A percentile compares a stretch with the other conserved stretches of the same genome.
These are phyloP conservation scores for Globisporangium nunn DNA, from an alignment of 352 stramenopile species.

Conservation along the genomic window DNA sequence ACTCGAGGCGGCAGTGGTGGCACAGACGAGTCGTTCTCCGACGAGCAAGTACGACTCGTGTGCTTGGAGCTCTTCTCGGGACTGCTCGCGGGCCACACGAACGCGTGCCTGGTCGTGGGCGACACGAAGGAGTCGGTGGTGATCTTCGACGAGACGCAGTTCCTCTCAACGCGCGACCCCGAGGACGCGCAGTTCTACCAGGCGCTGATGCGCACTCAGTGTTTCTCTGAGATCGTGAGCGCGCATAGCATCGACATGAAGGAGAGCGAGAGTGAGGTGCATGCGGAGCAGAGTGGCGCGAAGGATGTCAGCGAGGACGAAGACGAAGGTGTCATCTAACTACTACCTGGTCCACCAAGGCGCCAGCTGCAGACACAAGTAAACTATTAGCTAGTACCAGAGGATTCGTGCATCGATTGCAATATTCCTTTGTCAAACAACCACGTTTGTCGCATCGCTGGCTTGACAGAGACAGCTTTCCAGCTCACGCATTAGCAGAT, in stretches of 20 bases:
- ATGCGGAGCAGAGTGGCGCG: slow-evolving; percentile 8
- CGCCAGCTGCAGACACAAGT: not conserved
- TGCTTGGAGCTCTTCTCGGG: slow-evolving; percentile 65
- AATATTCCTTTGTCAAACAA: not conserved
- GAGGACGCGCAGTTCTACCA: slow-evolving; percentile 63
- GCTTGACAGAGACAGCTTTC: no score
- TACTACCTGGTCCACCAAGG: not conserved
- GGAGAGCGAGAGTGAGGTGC: slow-evolving; percentile 10
- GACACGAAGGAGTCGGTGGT: slow-evolving; percentile 84
- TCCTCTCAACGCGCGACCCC: slow-evolving; percentile 48
- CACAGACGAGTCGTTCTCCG: slow-evolving; percentile 8
- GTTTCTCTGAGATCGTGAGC: slow-evolving; percentile 81
- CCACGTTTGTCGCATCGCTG: not conserved
- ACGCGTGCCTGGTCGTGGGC: slow-evolving; percentile 71
- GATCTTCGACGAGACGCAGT: slow-evolving; percentile 84
- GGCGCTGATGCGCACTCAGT: slow-evolving; percentile 66
- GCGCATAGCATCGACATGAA: slow-evolving; percentile 64
- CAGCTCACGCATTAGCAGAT: no score
- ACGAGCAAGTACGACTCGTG: slow-evolving; percentile 48
- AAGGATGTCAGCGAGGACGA: slow-evolving; percentile 22
- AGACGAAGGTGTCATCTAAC: slow-evolving; percentile 43
- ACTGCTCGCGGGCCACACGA: slow-evolving; percentile 59
- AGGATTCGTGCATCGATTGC: not conserved
- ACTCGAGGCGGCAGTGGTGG: not conserved
- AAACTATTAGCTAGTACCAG: not conserved